Evolutionary conservation across 2,329 filamentous ascomycete species (phyloP), one percentile per base, ranked within the genome.

Genomic region (Diaporthe sp.): DNA sequence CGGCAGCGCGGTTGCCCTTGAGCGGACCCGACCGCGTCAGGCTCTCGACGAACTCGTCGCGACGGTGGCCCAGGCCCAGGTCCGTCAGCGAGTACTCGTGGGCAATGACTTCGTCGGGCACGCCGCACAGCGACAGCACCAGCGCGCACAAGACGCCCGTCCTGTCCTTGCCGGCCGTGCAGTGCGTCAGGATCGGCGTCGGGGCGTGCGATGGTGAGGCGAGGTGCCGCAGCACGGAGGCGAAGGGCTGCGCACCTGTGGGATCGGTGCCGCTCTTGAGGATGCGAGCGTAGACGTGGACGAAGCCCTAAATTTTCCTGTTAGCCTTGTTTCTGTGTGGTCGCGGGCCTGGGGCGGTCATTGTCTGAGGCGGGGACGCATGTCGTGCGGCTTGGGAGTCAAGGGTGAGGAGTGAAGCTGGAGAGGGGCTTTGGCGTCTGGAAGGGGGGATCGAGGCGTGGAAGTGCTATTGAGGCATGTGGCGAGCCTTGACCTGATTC

Each of bases 161-260:
- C 58, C 94, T 88, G 82, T 96, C 94, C 83, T 96, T 96, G 17
- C 94, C 94, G 0, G 92, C 93, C 0, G 93, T 94, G 82, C 94
- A 95, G 80, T 96, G 93, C 10, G 95, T 85, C 9, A 95, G 85
- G 13, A 93, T 83, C 10, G 92, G 90, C 1, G 84, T 77, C 3
- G 84, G 79, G 19, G 55, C 9, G 82, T 68, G 68, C 83, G 75
- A 80, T 78, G 17, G 79, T 71, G 25, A 78, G 79, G 89, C 82
- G 10, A 95, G 84, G 79, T 94, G 90, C 22, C 83, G 81, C 53
- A 95, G 86, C 60, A 90, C 85, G 2, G 82, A 85, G 46, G 79
- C 83, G 76, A 95, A 93, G 1, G 85, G 86, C 80, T 90, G 93
- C 1, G 89, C 86, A 10, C 86, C 83, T 46, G 76, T 73, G 7